Evolutionary conservation across 192 early-diverging fungal genomes (phyloP).

Genomic region (Entomortierella beljakovae): DNA sequence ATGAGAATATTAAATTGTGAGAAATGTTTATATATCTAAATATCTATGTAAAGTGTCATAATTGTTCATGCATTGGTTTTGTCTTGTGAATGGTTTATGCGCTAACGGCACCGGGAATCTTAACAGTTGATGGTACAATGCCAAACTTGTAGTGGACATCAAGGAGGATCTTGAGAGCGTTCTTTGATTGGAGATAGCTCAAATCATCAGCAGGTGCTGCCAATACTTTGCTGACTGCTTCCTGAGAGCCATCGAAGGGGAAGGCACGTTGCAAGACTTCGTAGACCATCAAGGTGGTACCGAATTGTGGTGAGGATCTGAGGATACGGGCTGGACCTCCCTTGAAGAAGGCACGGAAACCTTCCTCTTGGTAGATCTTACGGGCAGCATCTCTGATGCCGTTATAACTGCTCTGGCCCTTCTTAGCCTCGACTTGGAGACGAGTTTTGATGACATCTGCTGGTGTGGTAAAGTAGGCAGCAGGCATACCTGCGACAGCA

Average conservation of each 20-base stretch:
- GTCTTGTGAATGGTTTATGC: slow-evolving; percentile 23
- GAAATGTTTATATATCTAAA: neutral
- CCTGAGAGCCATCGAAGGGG: slow-evolving; percentile 57
- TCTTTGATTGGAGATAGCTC: slow-evolving; percentile 60
- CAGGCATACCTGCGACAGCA: slow-evolving; percentile 96
- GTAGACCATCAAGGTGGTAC: slow-evolving; percentile 94
- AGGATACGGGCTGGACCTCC: slow-evolving; percentile 94
- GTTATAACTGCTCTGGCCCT: slow-evolving; percentile 88
- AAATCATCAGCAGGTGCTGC: slow-evolving; percentile 40
- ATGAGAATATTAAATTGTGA: too few relatives aligned
- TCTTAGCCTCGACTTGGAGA: slow-evolving; percentile 91
- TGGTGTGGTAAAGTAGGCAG: slow-evolving; percentile 97
- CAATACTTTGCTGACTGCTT: slow-evolving; percentile 20
- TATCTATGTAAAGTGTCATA: neutral
- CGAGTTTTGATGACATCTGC: slow-evolving; percentile 99
- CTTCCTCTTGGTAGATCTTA: slow-evolving; percentile 93
- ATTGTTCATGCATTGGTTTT: neutral
- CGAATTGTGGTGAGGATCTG: slow-evolving; percentile 96
- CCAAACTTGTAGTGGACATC: slow-evolving; percentile 58
- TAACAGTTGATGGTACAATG: slow-evolving; percentile 39
- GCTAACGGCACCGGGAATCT: slow-evolving; percentile 30
- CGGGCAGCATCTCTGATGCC: slow-evolving; percentile 87
- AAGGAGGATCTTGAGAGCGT: slow-evolving; percentile 67
- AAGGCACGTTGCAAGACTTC: slow-evolving; percentile 85
- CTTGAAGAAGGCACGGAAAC: slow-evolving; percentile 96